Base-by-base conservation (phyloP, 129 eudicot species). In the Escallonia rubra region DNA sequence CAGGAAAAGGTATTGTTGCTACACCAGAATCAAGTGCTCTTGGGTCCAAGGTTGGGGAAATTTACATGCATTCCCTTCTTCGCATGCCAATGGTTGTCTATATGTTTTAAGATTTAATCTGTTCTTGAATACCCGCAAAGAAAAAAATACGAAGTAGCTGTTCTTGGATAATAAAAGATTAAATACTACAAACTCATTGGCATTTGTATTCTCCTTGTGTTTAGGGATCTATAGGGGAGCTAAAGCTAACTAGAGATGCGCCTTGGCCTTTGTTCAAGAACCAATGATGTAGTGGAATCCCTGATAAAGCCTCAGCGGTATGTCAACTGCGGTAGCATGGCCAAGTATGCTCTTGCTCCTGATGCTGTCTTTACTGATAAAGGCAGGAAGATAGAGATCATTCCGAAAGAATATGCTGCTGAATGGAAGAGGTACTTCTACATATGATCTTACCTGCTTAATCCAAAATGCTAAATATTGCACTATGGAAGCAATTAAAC, bases 251-350 rank as follows among this genome's bases (percentile, higher is more conserved):
- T n/a, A n/a, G 98, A 89, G 86, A 93, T 93, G 98, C 91, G 98
- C 7, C 90, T 93, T 69, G 96, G 95, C 3, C 52, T 89, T 74
- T 93, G 98, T 79, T 93, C 98, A 58, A 84, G 98, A 78, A 93
- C 74, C 75, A 89, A 84, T 74, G 98, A 93, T 75, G 92, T 93
- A 8, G 78, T 93, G 77, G 98, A 93, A 66, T 96, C 98, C 44
- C 74, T 89, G 83, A 89, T 93, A 68, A 93, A 93, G 80, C 96
- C 98, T 70, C 96, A 93, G 77, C 89, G 98, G 96, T 93, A 89
- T 72, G 98, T 86, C 43, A 86, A 65, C 80, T 93, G 98, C 80
- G 73, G 57, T 62, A 70, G 64, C 61, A 82, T 93, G 79, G 96
- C 90, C 23, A 83, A 89, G 74, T 82, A 92, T 74, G 98, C 91